Evolutionary conservation across 257 asterid genomes (phyloP).

Genomic region (Solanum virginianum): DNA sequence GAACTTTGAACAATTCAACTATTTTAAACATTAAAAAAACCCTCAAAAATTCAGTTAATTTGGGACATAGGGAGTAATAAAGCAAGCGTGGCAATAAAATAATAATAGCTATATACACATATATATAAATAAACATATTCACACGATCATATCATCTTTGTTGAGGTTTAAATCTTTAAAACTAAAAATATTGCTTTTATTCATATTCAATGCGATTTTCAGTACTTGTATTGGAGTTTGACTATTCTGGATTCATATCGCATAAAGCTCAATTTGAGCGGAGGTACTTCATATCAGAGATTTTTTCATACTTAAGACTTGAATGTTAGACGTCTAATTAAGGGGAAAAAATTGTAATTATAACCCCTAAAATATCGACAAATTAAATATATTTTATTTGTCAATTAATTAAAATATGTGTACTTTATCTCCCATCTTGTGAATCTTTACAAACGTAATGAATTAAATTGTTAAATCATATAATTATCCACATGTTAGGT

Average conservation of each 20-base stretch:
- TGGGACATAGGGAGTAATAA: neutral
- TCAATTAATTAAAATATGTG: neutral
- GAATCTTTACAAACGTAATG: neutral
- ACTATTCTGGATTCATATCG: too few species aligned
- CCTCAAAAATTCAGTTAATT: too few species aligned
- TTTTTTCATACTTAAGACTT: too few species aligned
- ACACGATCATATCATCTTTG: neutral
- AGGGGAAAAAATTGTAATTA: neutral
- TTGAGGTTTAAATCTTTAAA: neutral
- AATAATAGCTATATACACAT: neutral
- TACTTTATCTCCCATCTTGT: neutral
- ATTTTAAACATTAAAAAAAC: too few species aligned
- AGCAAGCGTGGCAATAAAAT: neutral
- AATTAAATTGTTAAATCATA: neutral
- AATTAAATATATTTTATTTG: neutral
- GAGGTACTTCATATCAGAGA: too few species aligned
- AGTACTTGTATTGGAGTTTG: too few species aligned
- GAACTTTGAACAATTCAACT: too few species aligned
- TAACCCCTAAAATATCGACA: neutral
- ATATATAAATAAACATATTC: neutral
- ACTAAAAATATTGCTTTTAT: neutral
- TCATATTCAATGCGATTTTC: too few species aligned
- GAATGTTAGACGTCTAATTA: too few species aligned
- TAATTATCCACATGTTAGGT: neutral
- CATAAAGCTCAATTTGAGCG: too few species aligned